A percentile compares a stretch with the other conserved stretches of the same genome.
phyloP scores from a whole-genome alignment of 225 moss, liverwort and hornwort genomes.

The Neckera pumila region DNA sequence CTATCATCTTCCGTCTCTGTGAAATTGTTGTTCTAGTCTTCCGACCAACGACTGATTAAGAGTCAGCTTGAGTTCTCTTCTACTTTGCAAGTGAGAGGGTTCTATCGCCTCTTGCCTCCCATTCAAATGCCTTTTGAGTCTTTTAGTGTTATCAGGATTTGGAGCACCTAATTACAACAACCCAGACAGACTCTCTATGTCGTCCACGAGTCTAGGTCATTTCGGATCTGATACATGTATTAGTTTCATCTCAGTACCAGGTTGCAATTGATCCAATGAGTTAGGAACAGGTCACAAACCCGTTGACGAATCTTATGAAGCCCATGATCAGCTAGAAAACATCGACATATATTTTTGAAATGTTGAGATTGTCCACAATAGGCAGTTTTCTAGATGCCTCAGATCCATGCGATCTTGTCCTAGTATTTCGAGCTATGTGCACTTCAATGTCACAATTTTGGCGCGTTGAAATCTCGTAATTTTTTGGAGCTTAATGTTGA shows the following conservation, averaged over 20 bases:
- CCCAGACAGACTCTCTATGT: not conserved
- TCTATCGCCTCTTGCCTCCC: too few species aligned
- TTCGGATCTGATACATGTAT: not conserved
- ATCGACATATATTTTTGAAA: not conserved
- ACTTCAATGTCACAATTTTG: too few species aligned
- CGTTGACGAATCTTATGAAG: not conserved
- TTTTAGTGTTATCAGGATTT: not conserved
- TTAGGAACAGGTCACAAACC: not conserved
- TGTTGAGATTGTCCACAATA: not conserved
- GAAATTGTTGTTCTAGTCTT: too few species aligned
- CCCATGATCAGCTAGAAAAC: not conserved
- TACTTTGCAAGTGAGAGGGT: not conserved
- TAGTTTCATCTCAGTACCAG: not conserved
- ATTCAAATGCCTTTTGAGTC: not conserved
- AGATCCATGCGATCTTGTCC: not conserved
- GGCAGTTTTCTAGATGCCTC: not conserved
- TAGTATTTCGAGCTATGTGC: too few species aligned
- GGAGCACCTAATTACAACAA: not conserved
- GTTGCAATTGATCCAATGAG: not conserved
- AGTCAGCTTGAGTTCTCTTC: not conserved
- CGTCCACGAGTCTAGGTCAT: not conserved
- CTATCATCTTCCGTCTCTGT: too few species aligned
- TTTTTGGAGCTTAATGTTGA: not conserved
- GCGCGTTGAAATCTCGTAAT: too few species aligned
- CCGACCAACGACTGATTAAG: too few species aligned